Evolutionary conservation across 257 asterid species (phyloP).

Genomic region (Catharanthus roseus): DNA sequence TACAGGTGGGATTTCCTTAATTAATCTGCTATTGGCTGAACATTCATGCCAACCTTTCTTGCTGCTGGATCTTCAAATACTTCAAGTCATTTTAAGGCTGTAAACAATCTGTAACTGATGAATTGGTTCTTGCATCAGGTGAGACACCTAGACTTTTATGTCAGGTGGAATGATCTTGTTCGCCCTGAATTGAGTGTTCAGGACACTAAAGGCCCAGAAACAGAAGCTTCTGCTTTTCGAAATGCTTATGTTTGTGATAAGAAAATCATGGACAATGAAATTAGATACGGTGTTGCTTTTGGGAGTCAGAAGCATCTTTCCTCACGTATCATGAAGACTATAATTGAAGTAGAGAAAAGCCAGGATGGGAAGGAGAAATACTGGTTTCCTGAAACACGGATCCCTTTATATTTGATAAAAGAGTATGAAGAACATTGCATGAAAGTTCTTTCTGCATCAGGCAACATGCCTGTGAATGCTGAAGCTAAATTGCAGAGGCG

Average conservation of each 20-base stretch:
- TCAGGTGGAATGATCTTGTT: constrained; percentile 77
- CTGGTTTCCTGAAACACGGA: constrained; percentile 70
- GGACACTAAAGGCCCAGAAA: constrained; percentile 66
- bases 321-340: constrained; percentile 68
- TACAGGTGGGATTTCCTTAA: constrained; percentile 48
- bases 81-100: neutral
- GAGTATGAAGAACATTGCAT: constrained; percentile 57
- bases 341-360: constrained; percentile 49
- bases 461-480: constrained; percentile 28
- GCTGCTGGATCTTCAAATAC: constrained; percentile 3
- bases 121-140: constrained; percentile 45
- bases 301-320: constrained; percentile 81
- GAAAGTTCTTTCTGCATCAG: constrained; percentile 14
- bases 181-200: constrained; percentile 50
- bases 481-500: constrained; percentile 40
- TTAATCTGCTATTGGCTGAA: constrained; percentile 7
- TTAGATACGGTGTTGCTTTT: constrained; percentile 62
- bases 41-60: constrained; percentile 14
- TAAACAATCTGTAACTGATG: neutral
- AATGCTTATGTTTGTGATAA: constrained; percentile 59
- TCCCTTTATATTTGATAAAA: constrained; percentile 71
- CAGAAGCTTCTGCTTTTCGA: constrained; percentile 75
- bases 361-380: constrained; percentile 55
- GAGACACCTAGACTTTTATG: constrained; percentile 61
- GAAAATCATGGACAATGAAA: constrained; percentile 44